Base-by-base conservation (phyloP, 2,329 filamentous ascomycete species). In the Paecilomyces formosus region DNA sequence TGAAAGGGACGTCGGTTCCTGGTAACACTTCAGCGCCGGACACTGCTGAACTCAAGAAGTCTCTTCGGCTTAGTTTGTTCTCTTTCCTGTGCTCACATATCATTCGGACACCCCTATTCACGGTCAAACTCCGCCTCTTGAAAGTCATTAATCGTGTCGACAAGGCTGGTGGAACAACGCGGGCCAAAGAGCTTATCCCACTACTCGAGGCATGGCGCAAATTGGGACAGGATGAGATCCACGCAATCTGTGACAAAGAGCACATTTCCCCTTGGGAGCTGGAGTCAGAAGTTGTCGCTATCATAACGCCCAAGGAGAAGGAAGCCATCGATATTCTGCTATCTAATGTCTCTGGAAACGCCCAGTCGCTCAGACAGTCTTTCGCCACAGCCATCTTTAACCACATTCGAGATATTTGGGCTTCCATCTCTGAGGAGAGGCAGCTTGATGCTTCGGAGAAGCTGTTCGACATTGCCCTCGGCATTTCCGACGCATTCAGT, bases 171-270 rank as follows among this genome's bases (percentile, higher is more conserved):
- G 86, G 85, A n/a, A 85, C 82, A 26, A 85, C 87, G 11, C 87
- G 91, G 58, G 89, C 86, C 1, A 86, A 88, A 63, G 79, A 88
- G 22, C 76, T 97, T n/a, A 76, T 93, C n/a, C 90, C 92, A 1
- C 74, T 88, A 3, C 78, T 96, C 31, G 80, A 84, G 58, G 80
- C 81, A 68, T 96, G 91, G 90, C 79, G 85, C 26, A 72, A 76
- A 8, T 70, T 89, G 22, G 74, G 76, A 11, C 76, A 79, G 9
- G 72, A 76, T 1, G 79, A 87, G 26, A 82, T 83, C 0, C 66
- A 75, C 7, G 72, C 77, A 6, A 74, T 80, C 12, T 87, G 82
- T 56, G 64, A 71, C 28, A 70, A 70, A 22, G 81, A 85, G 66
- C 73, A 77, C 33, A 61, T 87, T 13, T 72, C 79, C 21, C 61